Percentiles rank a stretch among this genome's conserved stretches.
Conservation (phyloP, 441 rosid species). For the Gossypium trilobum region DNA sequence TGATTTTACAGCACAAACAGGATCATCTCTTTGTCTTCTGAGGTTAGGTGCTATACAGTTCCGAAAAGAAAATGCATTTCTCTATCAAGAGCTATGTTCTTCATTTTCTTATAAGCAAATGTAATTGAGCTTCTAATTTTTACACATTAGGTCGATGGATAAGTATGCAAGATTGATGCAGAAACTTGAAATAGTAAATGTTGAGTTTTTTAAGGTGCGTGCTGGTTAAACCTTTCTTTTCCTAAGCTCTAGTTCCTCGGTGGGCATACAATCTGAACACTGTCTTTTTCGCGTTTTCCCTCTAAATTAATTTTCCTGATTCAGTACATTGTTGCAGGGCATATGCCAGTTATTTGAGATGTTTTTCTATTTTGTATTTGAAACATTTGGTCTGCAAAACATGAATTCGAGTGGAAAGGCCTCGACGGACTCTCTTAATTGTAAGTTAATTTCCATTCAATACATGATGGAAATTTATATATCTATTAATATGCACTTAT, state of each 20-base stretch:
- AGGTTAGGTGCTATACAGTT: conserved; percentile 38
- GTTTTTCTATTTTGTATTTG: conserved; percentile 65
- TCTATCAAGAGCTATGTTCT: conserved; percentile 1
- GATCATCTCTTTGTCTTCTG: conserved; percentile 89
- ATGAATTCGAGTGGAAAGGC: conserved; percentile 51
- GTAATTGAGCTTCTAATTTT: conserved; percentile 20
- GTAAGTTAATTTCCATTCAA: conserved; percentile 42
- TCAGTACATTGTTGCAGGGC: conserved; percentile 71
- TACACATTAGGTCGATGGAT: conserved; percentile 78
- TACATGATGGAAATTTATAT: not conserved
- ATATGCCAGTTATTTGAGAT: conserved; percentile 89
- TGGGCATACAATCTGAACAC: conserved; percentile 13
- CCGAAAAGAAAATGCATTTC: not conserved
- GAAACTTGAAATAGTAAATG: conserved; percentile 85
- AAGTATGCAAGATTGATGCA: conserved; percentile 97
- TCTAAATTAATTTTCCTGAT: conserved; percentile 48
- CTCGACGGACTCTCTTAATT: conserved; percentile 39
- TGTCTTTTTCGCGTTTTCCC: conserved; percentile 17
- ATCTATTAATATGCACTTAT: conserved; percentile 7
- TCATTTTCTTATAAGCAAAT: conserved; percentile 2
- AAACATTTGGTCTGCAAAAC: conserved; percentile 67
- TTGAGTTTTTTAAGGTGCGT: conserved; percentile 82
- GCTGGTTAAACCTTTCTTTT: conserved; percentile 6
- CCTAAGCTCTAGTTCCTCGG: conserved; percentile 9
- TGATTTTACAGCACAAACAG: conserved; percentile 76